Conservation (phyloP, 2,329 filamentous ascomycete genomes). For the Trichoderma koningiopsis region DNA sequence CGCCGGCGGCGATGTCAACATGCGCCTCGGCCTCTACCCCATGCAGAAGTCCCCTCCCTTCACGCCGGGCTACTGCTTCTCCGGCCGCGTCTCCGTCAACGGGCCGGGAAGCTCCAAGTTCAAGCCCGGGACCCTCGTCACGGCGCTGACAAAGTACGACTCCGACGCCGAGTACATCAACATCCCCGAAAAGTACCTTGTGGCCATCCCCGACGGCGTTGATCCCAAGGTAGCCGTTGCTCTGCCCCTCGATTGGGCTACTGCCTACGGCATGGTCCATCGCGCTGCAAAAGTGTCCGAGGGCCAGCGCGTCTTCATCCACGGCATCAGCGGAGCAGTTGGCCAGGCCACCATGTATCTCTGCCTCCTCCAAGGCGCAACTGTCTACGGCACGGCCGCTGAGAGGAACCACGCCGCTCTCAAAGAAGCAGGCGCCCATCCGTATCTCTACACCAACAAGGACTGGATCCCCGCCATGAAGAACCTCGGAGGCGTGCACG, state of each 20-base stretch:
- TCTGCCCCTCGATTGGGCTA: slow-evolving; percentile 50
- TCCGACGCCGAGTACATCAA: slow-evolving; percentile 50
- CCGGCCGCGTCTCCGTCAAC: slow-evolving; percentile 45
- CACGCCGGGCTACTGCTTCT: slow-evolving; percentile 52
- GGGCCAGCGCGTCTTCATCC: slow-evolving; percentile 53
- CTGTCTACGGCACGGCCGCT: slow-evolving; percentile 53
- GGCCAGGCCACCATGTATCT: slow-evolving; percentile 48
- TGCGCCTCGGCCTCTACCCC: slow-evolving; percentile 52
- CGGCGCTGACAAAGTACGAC: slow-evolving; percentile 44
- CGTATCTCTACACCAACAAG: slow-evolving; percentile 53
- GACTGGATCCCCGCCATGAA: slow-evolving; percentile 51
- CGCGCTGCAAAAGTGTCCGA: slow-evolving; percentile 43
- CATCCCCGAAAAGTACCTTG: slow-evolving; percentile 49
- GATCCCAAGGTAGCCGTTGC: slow-evolving; percentile 46
- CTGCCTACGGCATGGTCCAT: slow-evolving; percentile 44
- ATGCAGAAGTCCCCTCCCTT: slow-evolving; percentile 49
- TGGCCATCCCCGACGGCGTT: slow-evolving; percentile 45
- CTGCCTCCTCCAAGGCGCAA: slow-evolving; percentile 47
- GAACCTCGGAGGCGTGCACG: slow-evolving; percentile 48
- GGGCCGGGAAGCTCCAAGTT: slow-evolving; percentile 40
- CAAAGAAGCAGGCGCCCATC: slow-evolving; percentile 42
- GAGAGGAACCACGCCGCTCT: slow-evolving; percentile 48
- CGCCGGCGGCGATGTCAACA: slow-evolving; percentile 51
- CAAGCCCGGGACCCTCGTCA: slow-evolving; percentile 40
- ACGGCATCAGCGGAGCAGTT: slow-evolving; percentile 54